A percentile compares a stretch with the other conserved stretches of the same genome.
Conservation (phyloP, 768 basidiomycete species). For the Russula earlei region DNA sequence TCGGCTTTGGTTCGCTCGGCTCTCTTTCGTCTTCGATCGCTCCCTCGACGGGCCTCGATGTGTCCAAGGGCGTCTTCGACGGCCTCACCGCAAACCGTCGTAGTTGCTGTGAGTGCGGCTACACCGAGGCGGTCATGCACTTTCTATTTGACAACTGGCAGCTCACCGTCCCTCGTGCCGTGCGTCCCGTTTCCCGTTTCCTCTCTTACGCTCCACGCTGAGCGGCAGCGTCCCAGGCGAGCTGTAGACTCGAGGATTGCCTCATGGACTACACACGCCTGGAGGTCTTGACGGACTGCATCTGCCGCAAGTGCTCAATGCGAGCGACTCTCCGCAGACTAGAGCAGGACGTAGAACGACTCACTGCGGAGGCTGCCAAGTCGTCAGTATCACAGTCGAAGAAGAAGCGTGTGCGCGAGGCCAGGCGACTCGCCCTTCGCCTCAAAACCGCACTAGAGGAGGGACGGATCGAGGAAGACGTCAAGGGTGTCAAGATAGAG, state of each 20-base stretch:
- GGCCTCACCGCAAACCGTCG: constrained; percentile 85
- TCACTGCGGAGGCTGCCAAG: constrained; percentile 30
- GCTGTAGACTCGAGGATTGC: constrained; percentile 70
- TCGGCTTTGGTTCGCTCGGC: constrained; percentile 56
- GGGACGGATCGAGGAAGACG: constrained; percentile 73
- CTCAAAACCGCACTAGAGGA: constrained; percentile 59
- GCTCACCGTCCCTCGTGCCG: constrained; percentile 55
- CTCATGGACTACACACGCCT: constrained; percentile 83
- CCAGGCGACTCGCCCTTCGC: constrained; percentile 49
- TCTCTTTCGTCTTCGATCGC: constrained; percentile 19
- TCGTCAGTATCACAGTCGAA: constrained; percentile 54
- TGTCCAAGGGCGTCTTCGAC: constrained; percentile 71
- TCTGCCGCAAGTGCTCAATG: constrained; percentile 87
- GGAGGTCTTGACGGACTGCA: constrained; percentile 83
- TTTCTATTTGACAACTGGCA: constrained; percentile 84
- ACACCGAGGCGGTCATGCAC: constrained; percentile 90
- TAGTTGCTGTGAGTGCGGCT: constrained; percentile 83
- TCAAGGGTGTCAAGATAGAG: constrained; percentile 74
- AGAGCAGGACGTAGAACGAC: constrained; percentile 47
- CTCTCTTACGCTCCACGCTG: neutral
- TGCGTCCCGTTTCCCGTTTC: constrained; percentile 37
- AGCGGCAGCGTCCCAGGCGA: constrained; percentile 33
- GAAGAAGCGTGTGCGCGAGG: constrained; percentile 68
- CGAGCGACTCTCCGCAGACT: constrained; percentile 64
- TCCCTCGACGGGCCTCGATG: constrained; percentile 25